These are phyloP conservation scores for Yamadazyma spencermartinsiae DNA, from an alignment of 1,139 yeast species.

Conservation along the genomic window DNA sequence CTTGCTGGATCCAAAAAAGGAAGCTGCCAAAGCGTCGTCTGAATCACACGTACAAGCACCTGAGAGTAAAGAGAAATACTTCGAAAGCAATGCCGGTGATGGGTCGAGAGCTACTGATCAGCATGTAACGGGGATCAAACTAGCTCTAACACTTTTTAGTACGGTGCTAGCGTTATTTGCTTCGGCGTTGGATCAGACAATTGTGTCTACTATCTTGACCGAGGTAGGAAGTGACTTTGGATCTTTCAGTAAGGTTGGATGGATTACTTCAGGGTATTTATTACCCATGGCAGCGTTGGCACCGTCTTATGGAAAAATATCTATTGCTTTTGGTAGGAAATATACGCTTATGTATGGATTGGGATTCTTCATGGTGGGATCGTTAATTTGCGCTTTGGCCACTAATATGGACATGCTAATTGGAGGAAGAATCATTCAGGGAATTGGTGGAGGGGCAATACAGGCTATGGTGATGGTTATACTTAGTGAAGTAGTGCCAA, in stretches of 20 bases:
- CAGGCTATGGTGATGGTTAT: constrained; percentile 60
- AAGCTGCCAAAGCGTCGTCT: too few species aligned
- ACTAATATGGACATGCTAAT: constrained; percentile 59
- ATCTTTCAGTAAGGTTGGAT: constrained; percentile 55
- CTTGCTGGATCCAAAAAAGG: too few species aligned
- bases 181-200: constrained; percentile 69
- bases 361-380: constrained; percentile 60
- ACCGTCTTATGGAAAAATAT: constrained; percentile 61
- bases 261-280: constrained; percentile 63
- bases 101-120: constrained; percentile 54
- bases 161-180: constrained; percentile 54
- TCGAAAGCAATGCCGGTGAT: constrained; percentile 56
- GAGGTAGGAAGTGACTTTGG: constrained; percentile 55
- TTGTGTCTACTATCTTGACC: constrained; percentile 58
- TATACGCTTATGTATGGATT: constrained; percentile 49
- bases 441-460: constrained; percentile 74
- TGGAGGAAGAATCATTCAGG: constrained; percentile 71
- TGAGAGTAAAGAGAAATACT: constrained; percentile 17
- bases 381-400: constrained; percentile 60
- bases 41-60: too few species aligned
- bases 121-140: constrained; percentile 42
- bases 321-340: constrained; percentile 64
- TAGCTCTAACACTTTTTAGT: constrained; percentile 44
- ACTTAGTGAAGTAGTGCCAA: constrained; percentile 60
- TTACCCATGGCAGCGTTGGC: constrained; percentile 60